These are phyloP conservation scores for Pythium chondricola DNA, from an alignment of 352 stramenopile genomes.

Conservation along the genomic window DNA sequence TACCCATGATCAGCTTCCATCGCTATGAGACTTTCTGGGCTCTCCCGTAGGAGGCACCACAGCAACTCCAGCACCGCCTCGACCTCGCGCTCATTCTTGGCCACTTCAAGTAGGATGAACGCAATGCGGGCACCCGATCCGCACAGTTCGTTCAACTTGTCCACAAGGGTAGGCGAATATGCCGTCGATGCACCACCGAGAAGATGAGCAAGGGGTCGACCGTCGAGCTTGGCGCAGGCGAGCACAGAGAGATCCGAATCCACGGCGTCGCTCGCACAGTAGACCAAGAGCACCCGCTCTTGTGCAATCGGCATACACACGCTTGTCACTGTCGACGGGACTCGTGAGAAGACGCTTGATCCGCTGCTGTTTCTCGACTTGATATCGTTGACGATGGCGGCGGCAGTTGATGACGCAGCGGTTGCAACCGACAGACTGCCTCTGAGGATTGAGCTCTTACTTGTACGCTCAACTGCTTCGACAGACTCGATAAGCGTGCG, in stretches of 20 bases:
- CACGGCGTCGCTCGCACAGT: slow-evolving; percentile 32
- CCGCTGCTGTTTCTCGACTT: slow-evolving; percentile 27
- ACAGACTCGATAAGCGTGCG: slow-evolving; percentile 62
- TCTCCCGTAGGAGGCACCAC: slow-evolving; percentile 22
- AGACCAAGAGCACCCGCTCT: slow-evolving; percentile 50
- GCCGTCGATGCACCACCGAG: slow-evolving; percentile 34
- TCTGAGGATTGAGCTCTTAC: slow-evolving; percentile 38
- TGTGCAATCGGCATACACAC: slow-evolving; percentile 39
- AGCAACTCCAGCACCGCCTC: slow-evolving; percentile 43
- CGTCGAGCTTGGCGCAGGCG: slow-evolving; percentile 43
- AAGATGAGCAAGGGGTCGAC: slow-evolving; percentile 45
- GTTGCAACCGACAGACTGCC: slow-evolving; percentile 52
- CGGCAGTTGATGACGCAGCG: slow-evolving; percentile 50
- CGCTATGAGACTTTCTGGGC: slow-evolving; percentile 35
- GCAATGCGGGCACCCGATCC: slow-evolving; percentile 45
- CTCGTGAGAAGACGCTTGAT: slow-evolving; percentile 42
- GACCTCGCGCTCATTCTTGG: slow-evolving; percentile 31
- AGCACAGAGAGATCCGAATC: slow-evolving; percentile 35
- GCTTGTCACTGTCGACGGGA: slow-evolving; percentile 41
- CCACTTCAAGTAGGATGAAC: slow-evolving; percentile 46
- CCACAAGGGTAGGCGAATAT: slow-evolving; percentile 22
- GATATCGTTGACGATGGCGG: slow-evolving; percentile 66
- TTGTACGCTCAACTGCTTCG: slow-evolving; percentile 45
- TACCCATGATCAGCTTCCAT: slow-evolving; percentile 76
- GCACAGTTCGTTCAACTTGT: slow-evolving; percentile 37